Percentiles rank a stretch among this genome's conserved stretches.
phyloP scores from a whole-genome alignment of 2,329 filamentous ascomycete genomes.

The Ceratocystis papillata region DNA sequence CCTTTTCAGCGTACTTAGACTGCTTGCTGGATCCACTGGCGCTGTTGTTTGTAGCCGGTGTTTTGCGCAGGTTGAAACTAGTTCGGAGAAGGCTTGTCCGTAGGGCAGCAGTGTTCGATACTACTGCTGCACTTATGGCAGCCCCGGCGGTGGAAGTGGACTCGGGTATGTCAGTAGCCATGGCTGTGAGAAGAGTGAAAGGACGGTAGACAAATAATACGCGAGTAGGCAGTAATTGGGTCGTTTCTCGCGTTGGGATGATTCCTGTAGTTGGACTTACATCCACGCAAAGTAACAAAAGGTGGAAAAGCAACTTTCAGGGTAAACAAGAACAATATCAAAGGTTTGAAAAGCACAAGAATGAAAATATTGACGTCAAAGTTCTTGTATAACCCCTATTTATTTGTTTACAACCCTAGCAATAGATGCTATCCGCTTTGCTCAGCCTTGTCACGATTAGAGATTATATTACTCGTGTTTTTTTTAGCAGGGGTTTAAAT shows the following conservation, averaged over 20 bases:
- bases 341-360: neutral
- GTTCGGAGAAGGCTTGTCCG: conserved; percentile 9
- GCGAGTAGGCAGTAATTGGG: no score
- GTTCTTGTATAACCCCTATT: neutral
- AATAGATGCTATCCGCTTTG: neutral
- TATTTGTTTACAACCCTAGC: neutral
- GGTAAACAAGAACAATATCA: neutral
- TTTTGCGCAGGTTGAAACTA: conserved; percentile 13
- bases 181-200: neutral
- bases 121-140: conserved; percentile 3
- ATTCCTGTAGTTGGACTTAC: neutral
- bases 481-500: conserved; percentile 8
- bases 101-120: conserved; percentile 13
- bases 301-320: neutral
- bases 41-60: neutral
- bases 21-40: neutral
- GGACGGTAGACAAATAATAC: neutral
- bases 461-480: neutral
- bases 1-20: conserved; percentile 19
- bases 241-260: no score
- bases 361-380: conserved; percentile 2
- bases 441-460: neutral
- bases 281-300: neutral
- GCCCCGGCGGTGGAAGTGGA: neutral
- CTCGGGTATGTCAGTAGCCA: neutral